Evolutionary conservation across 2,329 filamentous ascomycete genomes (phyloP).

Genomic region (Metarhizium brunneum): DNA sequence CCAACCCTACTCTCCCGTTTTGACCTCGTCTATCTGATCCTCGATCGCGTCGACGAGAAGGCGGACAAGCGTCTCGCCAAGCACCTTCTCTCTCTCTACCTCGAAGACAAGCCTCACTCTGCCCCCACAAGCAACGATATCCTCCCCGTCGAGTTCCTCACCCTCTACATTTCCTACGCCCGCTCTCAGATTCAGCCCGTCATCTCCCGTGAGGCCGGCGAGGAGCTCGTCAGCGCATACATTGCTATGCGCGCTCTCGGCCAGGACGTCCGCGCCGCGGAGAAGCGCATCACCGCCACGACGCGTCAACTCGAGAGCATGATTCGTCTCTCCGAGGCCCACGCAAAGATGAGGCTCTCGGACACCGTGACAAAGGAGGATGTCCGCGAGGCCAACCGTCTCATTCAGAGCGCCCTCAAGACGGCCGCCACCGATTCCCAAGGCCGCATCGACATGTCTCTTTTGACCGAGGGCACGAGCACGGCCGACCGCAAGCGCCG

Average conservation of each 20-base stretch:
- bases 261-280: constrained; percentile 73
- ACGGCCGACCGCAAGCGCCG: constrained; percentile 75
- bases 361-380: constrained; percentile 68
- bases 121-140: constrained; percentile 67
- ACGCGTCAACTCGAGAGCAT: constrained; percentile 95
- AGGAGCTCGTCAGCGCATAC: constrained; percentile 78
- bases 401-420: constrained; percentile 92
- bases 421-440: constrained; percentile 91
- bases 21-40: constrained; percentile 91
- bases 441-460: constrained; percentile 91
- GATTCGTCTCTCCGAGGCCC: constrained; percentile 93
- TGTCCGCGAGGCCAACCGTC: constrained; percentile 79
- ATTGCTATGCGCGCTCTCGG: constrained; percentile 93
- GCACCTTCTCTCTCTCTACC: constrained; percentile 91
- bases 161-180: constrained; percentile 94
- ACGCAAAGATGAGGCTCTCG: constrained; percentile 93
- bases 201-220: constrained; percentile 70
- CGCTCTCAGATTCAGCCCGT: constrained; percentile 75
- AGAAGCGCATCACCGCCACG: constrained; percentile 95
- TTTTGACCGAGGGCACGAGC: constrained; percentile 89
- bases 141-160: constrained; percentile 88
- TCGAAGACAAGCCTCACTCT: constrained; percentile 88
- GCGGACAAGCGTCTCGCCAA: constrained; percentile 81
- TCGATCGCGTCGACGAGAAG: constrained; percentile 88
- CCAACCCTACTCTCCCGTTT: constrained; percentile 93